A percentile compares a stretch with the other conserved stretches of the same genome.
These are phyloP conservation scores for Myochromella boudieri DNA, from an alignment of 768 basidiomycete genomes.

Conservation along the genomic window DNA sequence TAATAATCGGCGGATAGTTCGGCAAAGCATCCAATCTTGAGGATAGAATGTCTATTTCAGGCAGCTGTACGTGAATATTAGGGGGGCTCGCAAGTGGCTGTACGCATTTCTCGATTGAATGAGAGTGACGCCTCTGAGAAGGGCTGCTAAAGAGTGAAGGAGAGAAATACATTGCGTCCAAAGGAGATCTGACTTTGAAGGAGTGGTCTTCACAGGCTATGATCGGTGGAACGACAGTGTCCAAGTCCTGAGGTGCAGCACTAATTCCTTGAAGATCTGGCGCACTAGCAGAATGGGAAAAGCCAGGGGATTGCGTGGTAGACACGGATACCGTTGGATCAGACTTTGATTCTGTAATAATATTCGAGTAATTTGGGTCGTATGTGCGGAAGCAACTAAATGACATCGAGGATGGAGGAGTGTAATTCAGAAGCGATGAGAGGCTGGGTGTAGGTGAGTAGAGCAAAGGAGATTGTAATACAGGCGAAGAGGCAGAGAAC, in stretches of 20 bases:
- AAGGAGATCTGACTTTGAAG: not conserved
- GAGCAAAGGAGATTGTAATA: constrained; percentile 5
- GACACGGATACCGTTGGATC: constrained; percentile 5
- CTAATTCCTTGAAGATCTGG: constrained; percentile 5
- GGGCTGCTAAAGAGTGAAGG: constrained; percentile 2
- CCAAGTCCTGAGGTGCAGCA: not conserved
- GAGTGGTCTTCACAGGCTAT: constrained; percentile 1
- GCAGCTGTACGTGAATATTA: constrained; percentile 7
- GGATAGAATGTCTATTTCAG: not conserved
- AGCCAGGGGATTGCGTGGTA: not conserved
- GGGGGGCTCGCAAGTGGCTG: not conserved
- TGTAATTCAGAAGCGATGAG: constrained; percentile 15
- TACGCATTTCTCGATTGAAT: not conserved
- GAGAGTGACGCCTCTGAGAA: no score
- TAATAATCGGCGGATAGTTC: constrained; percentile 3
- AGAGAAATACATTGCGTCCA: constrained; percentile 1
- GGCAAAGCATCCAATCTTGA: not conserved
- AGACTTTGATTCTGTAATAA: constrained; percentile 11
- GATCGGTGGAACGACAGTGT: not conserved
- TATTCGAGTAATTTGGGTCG: constrained; percentile 4
- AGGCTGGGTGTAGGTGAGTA: constrained; percentile 15
- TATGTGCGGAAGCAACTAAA: not conserved
- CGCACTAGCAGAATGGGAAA: constrained; percentile 5
- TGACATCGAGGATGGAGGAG: constrained; percentile 10
- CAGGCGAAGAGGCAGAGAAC: constrained; percentile 3